These are phyloP conservation scores for Mycena alexandri DNA, from an alignment of 768 basidiomycete genomes.

Conservation along the genomic window DNA sequence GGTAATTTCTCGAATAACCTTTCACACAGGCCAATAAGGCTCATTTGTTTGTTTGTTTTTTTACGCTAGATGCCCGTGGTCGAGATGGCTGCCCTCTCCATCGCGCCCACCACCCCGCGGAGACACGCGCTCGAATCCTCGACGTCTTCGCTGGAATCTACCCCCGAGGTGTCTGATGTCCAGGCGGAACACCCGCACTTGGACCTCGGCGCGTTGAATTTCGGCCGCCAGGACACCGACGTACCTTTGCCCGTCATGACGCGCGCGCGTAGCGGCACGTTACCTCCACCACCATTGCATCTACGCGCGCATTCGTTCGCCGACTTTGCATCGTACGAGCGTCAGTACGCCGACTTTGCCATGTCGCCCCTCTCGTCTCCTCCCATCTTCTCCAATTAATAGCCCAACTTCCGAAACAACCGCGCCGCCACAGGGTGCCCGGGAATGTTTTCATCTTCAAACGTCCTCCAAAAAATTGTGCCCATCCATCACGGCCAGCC, in stretches of 20 bases:
- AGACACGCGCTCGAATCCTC: slow-evolving; percentile 60
- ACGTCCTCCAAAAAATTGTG: slow-evolving; percentile 28
- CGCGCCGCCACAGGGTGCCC: slow-evolving; percentile 33
- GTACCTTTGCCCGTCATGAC: slow-evolving; percentile 44
- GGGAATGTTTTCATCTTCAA: slow-evolving; percentile 11
- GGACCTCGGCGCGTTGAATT: slow-evolving; percentile 36
- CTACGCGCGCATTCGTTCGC: slow-evolving; percentile 60
- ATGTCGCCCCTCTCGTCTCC: slow-evolving; percentile 56
- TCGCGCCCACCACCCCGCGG: slow-evolving; percentile 66
- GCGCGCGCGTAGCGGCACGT: slow-evolving; percentile 46
- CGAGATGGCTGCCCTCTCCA: slow-evolving; percentile 68
- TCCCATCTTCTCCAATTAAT: slow-evolving; percentile 37
- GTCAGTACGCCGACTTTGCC: slow-evolving; percentile 53
- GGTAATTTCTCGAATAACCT: slow-evolving; percentile 47
- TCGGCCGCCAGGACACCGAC: slow-evolving; percentile 52
- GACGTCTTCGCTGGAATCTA: slow-evolving; percentile 70
- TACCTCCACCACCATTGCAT: slow-evolving; percentile 45
- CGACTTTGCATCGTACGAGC: slow-evolving; percentile 52
- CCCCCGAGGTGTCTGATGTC: slow-evolving; percentile 54
- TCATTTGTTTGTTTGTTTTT: slow-evolving; percentile 37
- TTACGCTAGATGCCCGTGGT: slow-evolving; percentile 52
- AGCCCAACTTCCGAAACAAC: slow-evolving; percentile 10
- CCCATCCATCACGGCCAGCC: slow-evolving; percentile 33
- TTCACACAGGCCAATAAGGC: not conserved
- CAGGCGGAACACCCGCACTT: slow-evolving; percentile 45